Conservation (phyloP, 2,329 filamentous ascomycete genomes). For the Zymoseptoria brevis region DNA sequence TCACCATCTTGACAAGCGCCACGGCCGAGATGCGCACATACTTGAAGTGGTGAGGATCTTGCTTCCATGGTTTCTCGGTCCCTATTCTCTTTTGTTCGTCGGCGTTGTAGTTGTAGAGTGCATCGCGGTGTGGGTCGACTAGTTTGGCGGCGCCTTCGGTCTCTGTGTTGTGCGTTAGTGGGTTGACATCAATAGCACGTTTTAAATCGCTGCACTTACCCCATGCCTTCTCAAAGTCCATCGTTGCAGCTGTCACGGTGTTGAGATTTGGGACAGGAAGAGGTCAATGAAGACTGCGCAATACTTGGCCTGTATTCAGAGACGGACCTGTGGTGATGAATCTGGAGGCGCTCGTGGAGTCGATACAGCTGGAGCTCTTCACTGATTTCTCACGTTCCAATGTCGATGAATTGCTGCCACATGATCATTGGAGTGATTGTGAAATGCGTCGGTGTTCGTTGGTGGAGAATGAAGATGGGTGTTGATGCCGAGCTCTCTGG, state of each 20-base stretch:
- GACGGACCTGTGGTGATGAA: background rate
- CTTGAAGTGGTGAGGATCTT: slow-evolving; percentile 82
- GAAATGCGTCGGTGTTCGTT: background rate
- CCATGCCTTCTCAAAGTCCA: slow-evolving; percentile 51
- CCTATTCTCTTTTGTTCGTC: slow-evolving; percentile 59
- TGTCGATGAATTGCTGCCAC: background rate
- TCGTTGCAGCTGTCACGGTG: slow-evolving; percentile 2
- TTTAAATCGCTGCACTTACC: slow-evolving; percentile 37
- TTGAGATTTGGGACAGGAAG: background rate
- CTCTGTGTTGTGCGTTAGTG: slow-evolving; percentile 48
- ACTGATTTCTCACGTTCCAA: background rate
- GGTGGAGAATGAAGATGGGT: background rate
- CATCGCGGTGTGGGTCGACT: slow-evolving; percentile 79
- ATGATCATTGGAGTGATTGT: background rate
- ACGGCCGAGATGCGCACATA: slow-evolving; percentile 87
- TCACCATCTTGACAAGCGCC: slow-evolving; percentile 96
- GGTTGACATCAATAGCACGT: background rate
- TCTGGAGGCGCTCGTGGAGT: background rate
- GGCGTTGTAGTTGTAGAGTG: slow-evolving; percentile 76
- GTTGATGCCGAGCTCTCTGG: background rate
- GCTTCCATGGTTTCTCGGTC: slow-evolving; percentile 61
- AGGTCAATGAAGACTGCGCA: background rate
- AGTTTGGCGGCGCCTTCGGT: slow-evolving; percentile 75
- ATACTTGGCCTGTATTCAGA: slow-evolving; percentile 15
- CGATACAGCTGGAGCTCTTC: background rate